These are phyloP conservation scores for Sugiyamaella castrensis DNA, from an alignment of 1,139 yeast genomes.

Conservation along the genomic window DNA sequence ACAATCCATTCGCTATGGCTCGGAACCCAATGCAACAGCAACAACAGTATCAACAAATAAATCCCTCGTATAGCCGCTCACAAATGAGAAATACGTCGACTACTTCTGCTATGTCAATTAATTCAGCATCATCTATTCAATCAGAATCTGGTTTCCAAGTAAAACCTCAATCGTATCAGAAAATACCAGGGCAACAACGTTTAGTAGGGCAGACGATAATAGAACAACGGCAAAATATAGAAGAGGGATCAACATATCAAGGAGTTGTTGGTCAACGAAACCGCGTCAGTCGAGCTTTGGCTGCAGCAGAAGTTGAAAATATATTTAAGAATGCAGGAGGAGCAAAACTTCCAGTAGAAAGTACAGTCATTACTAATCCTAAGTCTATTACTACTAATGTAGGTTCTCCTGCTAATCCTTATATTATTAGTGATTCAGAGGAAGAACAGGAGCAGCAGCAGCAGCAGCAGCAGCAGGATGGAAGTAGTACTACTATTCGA, in stretches of 20 bases:
- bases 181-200: not conserved
- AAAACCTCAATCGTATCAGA: not conserved
- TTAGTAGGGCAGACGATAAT: no score
- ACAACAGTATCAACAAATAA: not conserved
- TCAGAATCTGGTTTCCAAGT: conserved; percentile 16
- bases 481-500: no score
- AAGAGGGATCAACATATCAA: not conserved
- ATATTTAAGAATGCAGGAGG: not conserved
- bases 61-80: conserved; percentile 7
- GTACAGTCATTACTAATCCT: no score
- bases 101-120: conserved; percentile 18
- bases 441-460: conserved; percentile 4
- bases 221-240: not conserved
- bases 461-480: not conserved
- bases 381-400: not conserved
- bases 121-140: conserved; percentile 19
- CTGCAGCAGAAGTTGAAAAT: conserved; percentile 11
- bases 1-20: conserved; percentile 9
- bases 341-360: not conserved
- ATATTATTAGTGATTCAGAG: conserved; percentile 6
- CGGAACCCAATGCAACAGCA: conserved; percentile 6
- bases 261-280: not conserved
- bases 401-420: conserved; percentile 7
- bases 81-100: conserved; percentile 16
- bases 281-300: conserved; percentile 3